Evolutionary conservation across 2,329 filamentous ascomycete genomes (phyloP).

Genomic region (Xylogone sp.): DNA sequence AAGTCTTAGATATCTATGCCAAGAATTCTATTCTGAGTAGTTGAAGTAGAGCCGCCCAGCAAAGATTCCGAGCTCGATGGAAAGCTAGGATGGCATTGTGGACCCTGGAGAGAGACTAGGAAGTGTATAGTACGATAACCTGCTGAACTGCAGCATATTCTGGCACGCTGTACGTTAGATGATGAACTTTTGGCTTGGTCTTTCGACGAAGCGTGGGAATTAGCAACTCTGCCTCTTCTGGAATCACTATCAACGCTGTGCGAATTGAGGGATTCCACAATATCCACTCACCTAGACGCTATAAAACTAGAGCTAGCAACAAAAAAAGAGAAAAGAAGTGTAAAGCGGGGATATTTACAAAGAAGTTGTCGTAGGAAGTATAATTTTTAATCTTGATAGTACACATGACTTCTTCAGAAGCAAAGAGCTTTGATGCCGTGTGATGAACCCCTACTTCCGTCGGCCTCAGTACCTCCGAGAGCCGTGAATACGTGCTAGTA

Average conservation of each 20-base stretch:
- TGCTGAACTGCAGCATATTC: slow-evolving; percentile 54
- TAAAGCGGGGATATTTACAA: slow-evolving; percentile 18
- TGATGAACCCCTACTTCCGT: slow-evolving; percentile 26
- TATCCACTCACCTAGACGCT: slow-evolving; percentile 54
- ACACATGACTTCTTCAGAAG: slow-evolving; percentile 41
- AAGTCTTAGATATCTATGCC: slow-evolving; percentile 21
- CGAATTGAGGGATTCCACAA: slow-evolving; percentile 44
- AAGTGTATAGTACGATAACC: slow-evolving; percentile 45
- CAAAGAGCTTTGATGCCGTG: slow-evolving; percentile 26
- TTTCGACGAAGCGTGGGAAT: slow-evolving; percentile 38
- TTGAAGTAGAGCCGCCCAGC: slow-evolving; percentile 56
- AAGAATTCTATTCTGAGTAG: slow-evolving; percentile 36
- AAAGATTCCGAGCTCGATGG: slow-evolving; percentile 54
- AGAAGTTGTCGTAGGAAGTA: slow-evolving; percentile 35
- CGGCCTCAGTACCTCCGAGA: slow-evolving; percentile 33
- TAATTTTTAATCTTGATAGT: slow-evolving; percentile 34
- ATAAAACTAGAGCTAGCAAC: background rate
- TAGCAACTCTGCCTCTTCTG: slow-evolving; percentile 56
- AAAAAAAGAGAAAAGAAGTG: too few relatives aligned
- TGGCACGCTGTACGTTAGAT: slow-evolving; percentile 56
- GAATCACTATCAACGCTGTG: slow-evolving; percentile 51
- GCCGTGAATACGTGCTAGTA: slow-evolving; percentile 38
- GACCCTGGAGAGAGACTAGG: slow-evolving; percentile 38
- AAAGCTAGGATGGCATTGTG: slow-evolving; percentile 45
- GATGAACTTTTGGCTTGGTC: slow-evolving; percentile 28